Conservation (phyloP, 306 rosid genomes). For the Begonia masoniana region DNA sequence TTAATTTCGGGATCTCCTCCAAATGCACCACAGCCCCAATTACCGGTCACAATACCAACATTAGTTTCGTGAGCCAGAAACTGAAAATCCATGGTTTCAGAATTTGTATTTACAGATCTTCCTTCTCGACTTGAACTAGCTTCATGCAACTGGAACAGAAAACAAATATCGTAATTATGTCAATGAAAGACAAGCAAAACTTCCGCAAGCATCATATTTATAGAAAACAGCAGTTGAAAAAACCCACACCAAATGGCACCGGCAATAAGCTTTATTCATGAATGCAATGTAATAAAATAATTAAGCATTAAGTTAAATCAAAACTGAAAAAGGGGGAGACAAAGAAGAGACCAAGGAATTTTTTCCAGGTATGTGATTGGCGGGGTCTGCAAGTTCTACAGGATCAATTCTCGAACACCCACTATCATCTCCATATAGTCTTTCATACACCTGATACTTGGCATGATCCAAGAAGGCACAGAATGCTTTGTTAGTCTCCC, state of each 20-base stretch:
- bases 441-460: slow-evolving; percentile 23
- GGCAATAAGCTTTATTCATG: too few relatives aligned
- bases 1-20: slow-evolving; percentile 94
- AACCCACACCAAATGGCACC: too few relatives aligned
- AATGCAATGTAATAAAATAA: too few relatives aligned
- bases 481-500: slow-evolving; percentile 86
- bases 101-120: slow-evolving; percentile 15
- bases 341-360: slow-evolving; percentile 13
- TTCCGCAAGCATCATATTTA: background rate
- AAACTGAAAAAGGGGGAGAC: too few relatives aligned
- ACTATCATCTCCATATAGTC: slow-evolving; percentile 23
- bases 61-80: slow-evolving; percentile 14
- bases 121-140: slow-evolving; percentile 16
- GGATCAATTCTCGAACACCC: slow-evolving; percentile 13
- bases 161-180: too few relatives aligned
- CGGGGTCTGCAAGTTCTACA: slow-evolving; percentile 6
- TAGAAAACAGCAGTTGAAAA: too few relatives aligned
- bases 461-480: slow-evolving; percentile 62
- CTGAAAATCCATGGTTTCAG: slow-evolving; percentile 16
- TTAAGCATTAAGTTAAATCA: too few relatives aligned
- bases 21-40: slow-evolving; percentile 97
- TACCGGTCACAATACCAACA: slow-evolving; percentile 80
- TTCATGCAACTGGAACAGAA: slow-evolving; percentile 19
- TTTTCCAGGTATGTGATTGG: slow-evolving; percentile 1
- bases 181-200: slow-evolving; percentile 2